These are phyloP conservation scores for Cetraspora pellucida DNA, from an alignment of 192 early-diverging fungal species.

Conservation along the genomic window DNA sequence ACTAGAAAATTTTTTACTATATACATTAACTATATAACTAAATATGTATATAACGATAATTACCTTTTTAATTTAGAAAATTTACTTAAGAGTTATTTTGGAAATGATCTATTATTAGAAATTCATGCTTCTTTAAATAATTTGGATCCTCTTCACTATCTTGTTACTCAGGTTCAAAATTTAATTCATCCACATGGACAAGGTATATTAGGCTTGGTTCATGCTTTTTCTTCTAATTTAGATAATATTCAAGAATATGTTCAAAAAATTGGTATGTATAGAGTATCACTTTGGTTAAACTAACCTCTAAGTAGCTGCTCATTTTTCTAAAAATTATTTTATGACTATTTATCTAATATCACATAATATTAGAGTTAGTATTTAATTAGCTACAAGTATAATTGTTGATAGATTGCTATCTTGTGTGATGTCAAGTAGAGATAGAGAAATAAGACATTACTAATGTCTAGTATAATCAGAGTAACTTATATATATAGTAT, in stretches of 20 bases:
- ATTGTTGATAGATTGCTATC: too few relatives aligned
- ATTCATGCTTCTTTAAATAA: constrained; percentile 1
- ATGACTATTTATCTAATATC: too few relatives aligned
- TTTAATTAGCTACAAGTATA: too few relatives aligned
- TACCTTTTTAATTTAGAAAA: not conserved
- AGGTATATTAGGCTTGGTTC: not conserved
- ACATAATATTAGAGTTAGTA: too few relatives aligned
- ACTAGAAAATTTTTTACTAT: not conserved
- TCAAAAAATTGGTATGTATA: not conserved
- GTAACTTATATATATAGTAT: too few relatives aligned
- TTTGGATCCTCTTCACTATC: not conserved
- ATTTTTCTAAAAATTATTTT: too few relatives aligned
- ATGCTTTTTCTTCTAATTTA: not conserved
- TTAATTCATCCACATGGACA: not conserved
- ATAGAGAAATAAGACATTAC: not conserved
- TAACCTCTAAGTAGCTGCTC: too few relatives aligned
- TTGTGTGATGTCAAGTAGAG: too few relatives aligned
- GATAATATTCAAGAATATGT: not conserved
- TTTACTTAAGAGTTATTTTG: not conserved
- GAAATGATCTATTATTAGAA: not conserved
- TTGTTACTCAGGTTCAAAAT: not conserved
- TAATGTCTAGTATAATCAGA: too few relatives aligned
- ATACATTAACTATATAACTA: too few relatives aligned
- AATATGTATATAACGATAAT: not conserved
- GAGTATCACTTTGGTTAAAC: too few relatives aligned